A percentile compares a stretch with the other conserved stretches of the same genome.
These are phyloP conservation scores for Anthoceros angustus DNA, from an alignment of 225 moss, liverwort and hornwort genomes.

Conservation along the genomic window DNA sequence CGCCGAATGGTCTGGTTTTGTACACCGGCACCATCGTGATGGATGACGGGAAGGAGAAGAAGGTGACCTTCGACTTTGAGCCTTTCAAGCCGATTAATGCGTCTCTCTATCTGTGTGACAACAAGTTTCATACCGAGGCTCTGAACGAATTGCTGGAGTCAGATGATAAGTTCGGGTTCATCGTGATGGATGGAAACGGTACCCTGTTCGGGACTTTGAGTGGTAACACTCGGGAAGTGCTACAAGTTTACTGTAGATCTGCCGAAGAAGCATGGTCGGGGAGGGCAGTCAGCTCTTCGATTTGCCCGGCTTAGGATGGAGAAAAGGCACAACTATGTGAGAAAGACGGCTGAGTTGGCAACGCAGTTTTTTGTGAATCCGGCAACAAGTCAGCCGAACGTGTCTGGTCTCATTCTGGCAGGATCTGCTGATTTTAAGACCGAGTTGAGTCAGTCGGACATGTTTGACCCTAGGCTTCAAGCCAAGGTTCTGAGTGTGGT, in stretches of 20 bases:
- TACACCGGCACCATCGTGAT: slow-evolving; percentile 93
- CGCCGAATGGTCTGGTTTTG: slow-evolving; percentile 72
- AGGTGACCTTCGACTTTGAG: slow-evolving; percentile 89
- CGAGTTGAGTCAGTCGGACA: slow-evolving; percentile 87
- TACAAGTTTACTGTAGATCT: slow-evolving; percentile 96
- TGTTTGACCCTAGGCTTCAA: slow-evolving; percentile 90
- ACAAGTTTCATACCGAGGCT: slow-evolving; percentile 92
- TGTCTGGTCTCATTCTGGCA: slow-evolving; percentile 70
- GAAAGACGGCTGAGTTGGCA: slow-evolving; percentile 81
- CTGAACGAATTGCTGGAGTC: slow-evolving; percentile 87
- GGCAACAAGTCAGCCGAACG: slow-evolving; percentile 84
- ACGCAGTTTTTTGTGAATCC: slow-evolving; percentile 89
- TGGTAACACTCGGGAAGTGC: slow-evolving; percentile 79
- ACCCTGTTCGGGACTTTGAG: slow-evolving; percentile 82
- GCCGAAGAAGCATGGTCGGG: slow-evolving; percentile 85
- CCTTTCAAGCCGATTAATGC: slow-evolving; percentile 92
- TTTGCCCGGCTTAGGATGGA: slow-evolving; percentile 90
- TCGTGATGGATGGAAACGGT: slow-evolving; percentile 93
- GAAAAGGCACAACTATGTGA: slow-evolving; percentile 94
- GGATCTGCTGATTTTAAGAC: slow-evolving; percentile 95
- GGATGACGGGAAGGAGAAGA: slow-evolving; percentile 96
- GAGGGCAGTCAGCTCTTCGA: slow-evolving; percentile 86
- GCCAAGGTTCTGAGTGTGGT: slow-evolving; percentile 87
- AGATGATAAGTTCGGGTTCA: slow-evolving; percentile 94
- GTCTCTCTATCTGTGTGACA: slow-evolving; percentile 75